These are phyloP conservation scores for Debaryomyces hansenii DNA, from an alignment of 805 yeast genomes.

Conservation along the genomic window DNA sequence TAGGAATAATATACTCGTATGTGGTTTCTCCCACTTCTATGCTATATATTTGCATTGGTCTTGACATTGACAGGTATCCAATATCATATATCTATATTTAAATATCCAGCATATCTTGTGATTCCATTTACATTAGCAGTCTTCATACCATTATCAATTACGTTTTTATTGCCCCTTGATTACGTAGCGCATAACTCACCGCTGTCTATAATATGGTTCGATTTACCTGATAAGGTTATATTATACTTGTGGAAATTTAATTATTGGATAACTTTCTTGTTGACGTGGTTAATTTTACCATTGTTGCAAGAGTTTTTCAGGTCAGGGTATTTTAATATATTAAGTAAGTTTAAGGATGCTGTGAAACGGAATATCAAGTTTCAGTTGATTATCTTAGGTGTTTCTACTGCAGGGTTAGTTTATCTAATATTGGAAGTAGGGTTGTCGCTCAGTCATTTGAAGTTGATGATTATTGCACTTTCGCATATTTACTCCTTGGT, in stretches of 20 bases:
- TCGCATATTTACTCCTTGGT: conserved; percentile 76
- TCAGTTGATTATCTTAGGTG: conserved; percentile 55
- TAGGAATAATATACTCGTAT: conserved; percentile 8
- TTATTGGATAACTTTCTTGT: conserved; percentile 77
- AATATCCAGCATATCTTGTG: conserved; percentile 41
- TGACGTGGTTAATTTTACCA: conserved; percentile 79
- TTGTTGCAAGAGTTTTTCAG: conserved; percentile 69
- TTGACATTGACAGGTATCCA: conserved; percentile 33
- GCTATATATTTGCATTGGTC: conserved; percentile 27
- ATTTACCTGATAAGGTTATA: conserved; percentile 45
- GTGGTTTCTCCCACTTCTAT: conserved; percentile 27
- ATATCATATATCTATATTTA: conserved; percentile 34
- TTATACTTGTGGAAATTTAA: conserved; percentile 68
- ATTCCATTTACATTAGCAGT: conserved; percentile 57
- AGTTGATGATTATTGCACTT: conserved; percentile 68
- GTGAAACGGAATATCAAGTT: conserved; percentile 55
- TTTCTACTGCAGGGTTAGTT: conserved; percentile 53
- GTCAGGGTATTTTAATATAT: conserved; percentile 61
- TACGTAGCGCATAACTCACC: conserved; percentile 54
- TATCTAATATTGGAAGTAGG: conserved; percentile 60
- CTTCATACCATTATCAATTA: conserved; percentile 72
- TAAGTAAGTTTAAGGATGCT: conserved; percentile 54
- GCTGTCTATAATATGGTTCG: conserved; percentile 41
- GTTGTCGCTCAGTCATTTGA: conserved; percentile 51
- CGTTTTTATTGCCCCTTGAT: conserved; percentile 74